These are phyloP conservation scores for Boeremia exigua DNA, from an alignment of 2,329 filamentous ascomycete species.

Conservation along the genomic window DNA sequence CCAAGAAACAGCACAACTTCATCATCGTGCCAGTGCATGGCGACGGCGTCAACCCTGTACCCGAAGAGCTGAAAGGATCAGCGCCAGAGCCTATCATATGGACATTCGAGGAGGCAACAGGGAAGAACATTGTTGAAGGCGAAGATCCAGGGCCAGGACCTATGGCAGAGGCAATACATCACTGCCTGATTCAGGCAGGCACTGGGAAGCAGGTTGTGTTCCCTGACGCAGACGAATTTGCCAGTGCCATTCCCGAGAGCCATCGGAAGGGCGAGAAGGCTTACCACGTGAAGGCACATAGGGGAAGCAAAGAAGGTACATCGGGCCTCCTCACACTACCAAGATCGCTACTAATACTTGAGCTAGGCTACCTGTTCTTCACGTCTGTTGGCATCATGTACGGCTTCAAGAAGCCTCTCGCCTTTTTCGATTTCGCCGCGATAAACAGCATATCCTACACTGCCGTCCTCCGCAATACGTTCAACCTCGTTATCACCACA, in stretches of 20 bases:
- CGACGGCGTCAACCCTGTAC: conserved; percentile 55
- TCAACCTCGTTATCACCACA: conserved; percentile 66
- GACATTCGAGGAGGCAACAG: conserved; percentile 62
- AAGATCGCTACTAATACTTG: conserved; percentile 17
- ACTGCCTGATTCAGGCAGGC: conserved; percentile 51
- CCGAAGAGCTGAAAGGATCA: conserved; percentile 47
- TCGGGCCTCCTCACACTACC: background rate
- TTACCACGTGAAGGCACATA: conserved; percentile 68
- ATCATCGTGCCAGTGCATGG: conserved; percentile 62
- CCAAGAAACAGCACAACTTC: conserved; percentile 68
- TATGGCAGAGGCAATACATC: conserved; percentile 54
- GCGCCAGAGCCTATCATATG: conserved; percentile 64
- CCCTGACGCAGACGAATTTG: conserved; percentile 64
- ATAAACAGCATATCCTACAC: conserved; percentile 69
- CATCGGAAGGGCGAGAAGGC: conserved; percentile 69
- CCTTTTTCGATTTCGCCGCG: conserved; percentile 66
- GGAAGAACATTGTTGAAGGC: conserved; percentile 51
- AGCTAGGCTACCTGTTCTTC: conserved; percentile 67
- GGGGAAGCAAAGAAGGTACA: conserved; percentile 69
- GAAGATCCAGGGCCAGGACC: conserved; percentile 49
- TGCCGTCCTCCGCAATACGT: conserved; percentile 68
- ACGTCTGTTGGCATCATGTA: conserved; percentile 66
- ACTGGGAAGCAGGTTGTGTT: conserved; percentile 57
- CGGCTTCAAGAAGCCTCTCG: conserved; percentile 69
- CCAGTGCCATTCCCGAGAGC: conserved; percentile 64